Percentiles rank a stretch among this genome's conserved stretches.
These are phyloP conservation scores for Alternaria sp. DNA, from an alignment of 2,329 filamentous ascomycete species.

Conservation along the genomic window DNA sequence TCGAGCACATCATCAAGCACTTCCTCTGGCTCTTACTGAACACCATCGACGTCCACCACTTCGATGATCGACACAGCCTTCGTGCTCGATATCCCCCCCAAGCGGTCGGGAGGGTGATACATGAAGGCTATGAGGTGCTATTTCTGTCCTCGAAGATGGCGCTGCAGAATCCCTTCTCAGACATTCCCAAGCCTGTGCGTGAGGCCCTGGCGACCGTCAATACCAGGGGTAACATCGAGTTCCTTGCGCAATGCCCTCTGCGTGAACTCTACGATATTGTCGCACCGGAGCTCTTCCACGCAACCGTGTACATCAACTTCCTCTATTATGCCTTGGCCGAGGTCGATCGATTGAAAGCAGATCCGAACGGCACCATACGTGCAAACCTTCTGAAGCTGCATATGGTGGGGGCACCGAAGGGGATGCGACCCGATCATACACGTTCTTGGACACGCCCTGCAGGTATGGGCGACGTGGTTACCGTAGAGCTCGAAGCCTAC, in stretches of 20 bases:
- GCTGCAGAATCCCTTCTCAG: neutral
- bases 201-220: neutral
- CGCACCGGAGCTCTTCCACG: neutral
- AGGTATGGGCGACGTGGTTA: neutral
- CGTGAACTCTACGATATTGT: neutral
- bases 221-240: neutral
- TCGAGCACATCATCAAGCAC: neutral
- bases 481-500: neutral
- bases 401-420: neutral
- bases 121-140: neutral
- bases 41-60: neutral
- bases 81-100: neutral
- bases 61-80: neutral
- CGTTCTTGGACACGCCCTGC: neutral
- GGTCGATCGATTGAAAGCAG: neutral
- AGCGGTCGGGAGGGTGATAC: accelerated
- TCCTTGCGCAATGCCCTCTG: neutral
- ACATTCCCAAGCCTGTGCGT: neutral
- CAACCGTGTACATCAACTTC: neutral
- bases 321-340: neutral
- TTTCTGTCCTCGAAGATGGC: neutral
- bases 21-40: neutral
- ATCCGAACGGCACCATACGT: neutral
- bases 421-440: neutral
- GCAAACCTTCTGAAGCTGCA: neutral